These are phyloP conservation scores for Pleurotus citrinopileatus DNA, from an alignment of 768 basidiomycete genomes.

Conservation along the genomic window DNA sequence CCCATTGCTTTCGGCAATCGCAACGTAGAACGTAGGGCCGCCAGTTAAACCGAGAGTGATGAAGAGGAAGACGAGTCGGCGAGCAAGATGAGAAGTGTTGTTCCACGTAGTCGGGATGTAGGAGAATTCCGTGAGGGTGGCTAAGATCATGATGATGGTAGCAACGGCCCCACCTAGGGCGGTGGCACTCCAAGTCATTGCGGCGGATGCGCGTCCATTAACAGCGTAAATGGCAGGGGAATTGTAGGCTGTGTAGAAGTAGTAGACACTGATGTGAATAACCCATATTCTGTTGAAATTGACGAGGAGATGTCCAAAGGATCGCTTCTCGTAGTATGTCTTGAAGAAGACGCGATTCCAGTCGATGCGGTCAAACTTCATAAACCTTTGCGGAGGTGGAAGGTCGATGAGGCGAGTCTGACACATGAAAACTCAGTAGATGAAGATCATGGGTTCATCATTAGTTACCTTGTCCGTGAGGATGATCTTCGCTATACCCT, in stretches of 20 bases:
- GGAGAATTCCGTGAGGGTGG: constrained; percentile 92
- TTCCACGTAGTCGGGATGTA: constrained; percentile 99
- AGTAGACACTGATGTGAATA: constrained; percentile 92
- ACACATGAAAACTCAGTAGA: not conserved
- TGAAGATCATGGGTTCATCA: constrained; percentile 3
- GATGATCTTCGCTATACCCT: constrained; percentile 91
- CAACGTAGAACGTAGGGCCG: constrained; percentile 94
- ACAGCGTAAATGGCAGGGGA: constrained; percentile 80
- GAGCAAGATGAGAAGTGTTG: constrained; percentile 93
- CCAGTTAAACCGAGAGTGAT: constrained; percentile 89
- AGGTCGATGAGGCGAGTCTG: constrained; percentile 91
- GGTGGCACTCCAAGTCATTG: constrained; percentile 90
- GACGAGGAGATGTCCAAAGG: constrained; percentile 94
- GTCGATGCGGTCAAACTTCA: constrained; percentile 95
- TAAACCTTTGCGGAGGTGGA: constrained; percentile 88
- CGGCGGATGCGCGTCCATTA: constrained; percentile 54
- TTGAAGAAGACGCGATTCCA: constrained; percentile 99
- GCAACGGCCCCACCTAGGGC: constrained; percentile 95
- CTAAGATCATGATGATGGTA: constrained; percentile 94
- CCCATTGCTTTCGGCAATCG: constrained; percentile 70
- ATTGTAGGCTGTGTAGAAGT: constrained; percentile 95
- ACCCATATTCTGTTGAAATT: constrained; percentile 99
- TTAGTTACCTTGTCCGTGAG: constrained; percentile 76
- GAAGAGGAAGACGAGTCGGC: constrained; percentile 84
- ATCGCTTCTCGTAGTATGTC: constrained; percentile 97